Evolutionary conservation across 306 rosid species (phyloP).

Genomic region (Cicer arietinum): DNA sequence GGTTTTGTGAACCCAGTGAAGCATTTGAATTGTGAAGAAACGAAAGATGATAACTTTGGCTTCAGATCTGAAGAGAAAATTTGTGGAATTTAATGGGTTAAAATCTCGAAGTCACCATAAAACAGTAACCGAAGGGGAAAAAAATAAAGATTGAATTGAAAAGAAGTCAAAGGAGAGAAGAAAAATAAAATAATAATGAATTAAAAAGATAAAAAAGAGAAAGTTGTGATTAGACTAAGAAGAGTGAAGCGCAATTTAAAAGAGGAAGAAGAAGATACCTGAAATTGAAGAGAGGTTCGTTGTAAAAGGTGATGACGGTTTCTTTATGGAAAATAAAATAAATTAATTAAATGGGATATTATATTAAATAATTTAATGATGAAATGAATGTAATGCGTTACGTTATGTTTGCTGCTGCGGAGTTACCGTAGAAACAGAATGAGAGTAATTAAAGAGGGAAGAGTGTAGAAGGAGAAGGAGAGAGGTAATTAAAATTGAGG

Average conservation of each 20-base stretch:
- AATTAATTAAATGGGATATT: neutral
- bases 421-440: slow-evolving; percentile 7
- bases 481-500: too few relatives aligned
- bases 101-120: slow-evolving; percentile 33
- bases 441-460: neutral
- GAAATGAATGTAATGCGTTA: slow-evolving; percentile 5
- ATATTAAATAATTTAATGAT: too few relatives aligned
- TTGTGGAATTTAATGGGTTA: slow-evolving; percentile 37
- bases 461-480: too few relatives aligned
- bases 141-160: slow-evolving; percentile 29
- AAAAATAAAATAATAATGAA: neutral
- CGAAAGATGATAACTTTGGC: slow-evolving; percentile 36
- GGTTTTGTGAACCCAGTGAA: slow-evolving; percentile 37
- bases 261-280: slow-evolving; percentile 42
- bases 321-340: neutral
- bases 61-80: slow-evolving; percentile 41
- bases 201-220: neutral
- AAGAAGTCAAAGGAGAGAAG: slow-evolving; percentile 40
- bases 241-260: slow-evolving; percentile 18
- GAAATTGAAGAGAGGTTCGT: slow-evolving; percentile 25
- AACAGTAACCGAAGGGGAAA: slow-evolving; percentile 14
- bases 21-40: slow-evolving; percentile 36
- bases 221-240: slow-evolving; percentile 30
- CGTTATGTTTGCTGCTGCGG: neutral
- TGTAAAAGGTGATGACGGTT: slow-evolving; percentile 41